Conservation (phyloP, 202 grass and related monocot species). For the Carex arenaria region DNA sequence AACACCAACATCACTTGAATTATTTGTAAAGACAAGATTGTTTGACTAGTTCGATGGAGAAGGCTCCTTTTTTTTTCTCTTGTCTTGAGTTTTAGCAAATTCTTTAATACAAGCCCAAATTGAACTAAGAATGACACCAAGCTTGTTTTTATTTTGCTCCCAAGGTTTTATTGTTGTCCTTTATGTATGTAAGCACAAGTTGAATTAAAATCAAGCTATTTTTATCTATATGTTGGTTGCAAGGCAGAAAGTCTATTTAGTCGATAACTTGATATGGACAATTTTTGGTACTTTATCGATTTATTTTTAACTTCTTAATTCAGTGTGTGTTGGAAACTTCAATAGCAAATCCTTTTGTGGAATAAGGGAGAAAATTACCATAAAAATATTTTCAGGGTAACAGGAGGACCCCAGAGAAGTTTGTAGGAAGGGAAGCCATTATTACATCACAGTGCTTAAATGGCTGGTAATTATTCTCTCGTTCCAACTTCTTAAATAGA, state of each 20-base stretch:
- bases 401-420: slow-evolving; percentile 67
- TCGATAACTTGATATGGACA: neutral
- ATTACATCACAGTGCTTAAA: slow-evolving; percentile 75
- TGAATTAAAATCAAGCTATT: neutral
- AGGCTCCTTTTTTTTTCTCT: neutral
- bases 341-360: neutral
- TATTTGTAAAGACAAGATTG: neutral
- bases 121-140: neutral
- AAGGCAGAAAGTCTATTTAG: neutral
- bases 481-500: neutral
- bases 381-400: slow-evolving; percentile 52
- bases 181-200: no score
- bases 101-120: neutral
- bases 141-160: neutral
- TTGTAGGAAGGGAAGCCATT: slow-evolving; percentile 73
- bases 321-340: neutral
- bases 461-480: slow-evolving; percentile 46
- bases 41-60: neutral
- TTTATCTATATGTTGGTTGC: neutral
- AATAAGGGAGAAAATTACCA: slow-evolving; percentile 19
- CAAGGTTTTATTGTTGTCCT: neutral
- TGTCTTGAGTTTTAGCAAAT: neutral
- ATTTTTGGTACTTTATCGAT: neutral
- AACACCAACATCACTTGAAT: neutral
- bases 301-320: neutral